Base-by-base conservation (phyloP, 805 yeast genomes). In the Candida montana region DNA sequence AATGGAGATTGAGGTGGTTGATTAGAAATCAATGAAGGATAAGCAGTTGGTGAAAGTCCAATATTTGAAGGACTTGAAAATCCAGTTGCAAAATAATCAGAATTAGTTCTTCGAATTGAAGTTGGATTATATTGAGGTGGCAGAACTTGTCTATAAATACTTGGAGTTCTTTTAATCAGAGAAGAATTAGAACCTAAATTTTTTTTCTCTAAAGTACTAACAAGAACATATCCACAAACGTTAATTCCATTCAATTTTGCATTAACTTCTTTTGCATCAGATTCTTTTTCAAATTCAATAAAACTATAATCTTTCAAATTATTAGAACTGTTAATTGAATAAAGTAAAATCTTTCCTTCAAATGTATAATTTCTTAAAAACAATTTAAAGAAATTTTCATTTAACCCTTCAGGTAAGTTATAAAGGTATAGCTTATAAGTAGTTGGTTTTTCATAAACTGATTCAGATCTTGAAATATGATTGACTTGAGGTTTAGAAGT, bases 341-440 rank as follows among this genome's bases (percentile, higher is more conserved):
- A 55, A 27, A 46, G 54, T 30, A 53, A 29, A 12, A 55, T 48
- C 3, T 38, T 35, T 2, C 59, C 59, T 29, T 47, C 40, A 20
- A 55, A 46, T 2, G 42, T 40, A 34, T 57, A 55, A 15, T 39
- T 45, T 42, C 48, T 50, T 39, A 57, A 46, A 24, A 57, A 52
- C 30, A 53, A 36, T 40, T 55, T 54, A 46, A 57, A 57, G 31
- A 57, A 57, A 23, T 53, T 51, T 34, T 55, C 61, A 39, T 50
- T 53, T 8, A 55, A 44, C 4, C 47, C 43, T n/a, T 48, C 47
- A 13, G 61, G 56, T 35, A 55, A 43, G 31, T 55, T 57, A 39
- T 54, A 51, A 39, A 57, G 41, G 24, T 45, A 55, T 11, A 57
- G 30, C 34, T 44, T 51, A n/a, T 8, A 40, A 10, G 43, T 27